Evolutionary conservation across 108 stramenopile species (phyloP).

Genomic region (Skeletonema potamos): DNA sequence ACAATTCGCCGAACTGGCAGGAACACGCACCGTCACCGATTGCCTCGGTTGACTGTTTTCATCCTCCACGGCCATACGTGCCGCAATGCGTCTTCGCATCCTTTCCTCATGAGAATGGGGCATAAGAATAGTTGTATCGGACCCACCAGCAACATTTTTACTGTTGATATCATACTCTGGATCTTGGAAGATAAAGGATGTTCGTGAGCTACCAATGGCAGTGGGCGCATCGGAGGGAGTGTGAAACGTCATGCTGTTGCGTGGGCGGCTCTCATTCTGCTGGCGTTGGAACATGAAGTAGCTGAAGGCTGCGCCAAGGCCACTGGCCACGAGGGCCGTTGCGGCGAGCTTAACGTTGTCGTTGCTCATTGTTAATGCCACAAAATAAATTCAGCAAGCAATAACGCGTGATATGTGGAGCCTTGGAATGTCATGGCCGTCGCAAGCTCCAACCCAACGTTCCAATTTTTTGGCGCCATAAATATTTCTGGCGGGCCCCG

Average conservation of each 20-base stretch:
- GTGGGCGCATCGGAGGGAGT: neutral
- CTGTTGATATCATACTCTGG: slow-evolving; percentile 14
- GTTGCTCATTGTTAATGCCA: neutral
- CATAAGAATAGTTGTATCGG: slow-evolving; percentile 50
- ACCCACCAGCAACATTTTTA: neutral
- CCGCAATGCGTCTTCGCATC: slow-evolving; percentile 83
- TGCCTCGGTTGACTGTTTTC: slow-evolving; percentile 78
- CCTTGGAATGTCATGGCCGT: neutral
- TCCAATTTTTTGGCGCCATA: too few species aligned
- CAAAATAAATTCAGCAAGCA: neutral
- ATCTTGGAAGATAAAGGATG: slow-evolving; percentile 45
- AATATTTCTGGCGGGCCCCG: too few species aligned
- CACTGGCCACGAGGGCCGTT: slow-evolving; percentile 36
- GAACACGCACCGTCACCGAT: slow-evolving; percentile 95
- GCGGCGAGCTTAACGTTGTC: slow-evolving; percentile 24
- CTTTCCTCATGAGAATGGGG: slow-evolving; percentile 90
- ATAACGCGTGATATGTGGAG: neutral
- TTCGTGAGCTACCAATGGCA: slow-evolving; percentile 5
- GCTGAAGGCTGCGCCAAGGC: slow-evolving; percentile 32
- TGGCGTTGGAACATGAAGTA: slow-evolving; percentile 27
- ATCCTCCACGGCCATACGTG: slow-evolving; percentile 81
- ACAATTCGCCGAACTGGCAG: slow-evolving; percentile 97
- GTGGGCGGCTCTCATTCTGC: neutral
- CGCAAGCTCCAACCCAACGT: too few species aligned
- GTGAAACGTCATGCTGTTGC: neutral